phyloP scores from a whole-genome alignment of 768 basidiomycete genomes.

The Phanerodontia chrysosporium region DNA sequence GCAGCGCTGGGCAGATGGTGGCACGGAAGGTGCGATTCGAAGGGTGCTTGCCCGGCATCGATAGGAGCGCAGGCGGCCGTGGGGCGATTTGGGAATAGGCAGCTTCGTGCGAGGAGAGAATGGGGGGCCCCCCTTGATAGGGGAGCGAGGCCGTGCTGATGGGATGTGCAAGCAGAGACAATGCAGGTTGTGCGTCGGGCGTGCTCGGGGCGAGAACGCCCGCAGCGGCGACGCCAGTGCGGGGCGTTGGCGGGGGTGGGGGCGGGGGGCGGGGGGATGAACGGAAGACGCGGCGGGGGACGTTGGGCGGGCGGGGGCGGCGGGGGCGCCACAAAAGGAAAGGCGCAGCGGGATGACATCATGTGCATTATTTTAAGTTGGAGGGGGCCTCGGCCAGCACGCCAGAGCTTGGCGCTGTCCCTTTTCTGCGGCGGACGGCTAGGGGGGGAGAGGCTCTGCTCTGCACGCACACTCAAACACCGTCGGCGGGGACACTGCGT shows the following conservation, averaged over 20 bases:
- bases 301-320: not conserved
- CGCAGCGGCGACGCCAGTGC: not conserved
- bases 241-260: not conserved
- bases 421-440: not conserved
- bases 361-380: slow-evolving; percentile 2
- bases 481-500: not conserved
- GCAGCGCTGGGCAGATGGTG: no score
- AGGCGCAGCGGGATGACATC: not conserved
- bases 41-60: not conserved
- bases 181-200: not conserved
- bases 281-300: slow-evolving; percentile 1
- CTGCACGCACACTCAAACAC: not conserved
- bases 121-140: not conserved
- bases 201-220: not conserved
- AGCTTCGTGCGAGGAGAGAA: not conserved
- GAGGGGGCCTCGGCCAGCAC: not conserved
- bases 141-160: not conserved
- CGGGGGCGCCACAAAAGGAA: not conserved
- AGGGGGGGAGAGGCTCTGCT: no score
- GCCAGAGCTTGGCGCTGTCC: not conserved
- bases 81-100: not conserved
- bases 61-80: not conserved
- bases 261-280: not conserved
- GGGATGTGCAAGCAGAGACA: no score
- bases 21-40: not conserved